Percentiles rank a stretch among this genome's conserved stretches.
phyloP scores from a whole-genome alignment of 2,329 filamentous ascomycete genomes.

The Lachnellula subtilissima region DNA sequence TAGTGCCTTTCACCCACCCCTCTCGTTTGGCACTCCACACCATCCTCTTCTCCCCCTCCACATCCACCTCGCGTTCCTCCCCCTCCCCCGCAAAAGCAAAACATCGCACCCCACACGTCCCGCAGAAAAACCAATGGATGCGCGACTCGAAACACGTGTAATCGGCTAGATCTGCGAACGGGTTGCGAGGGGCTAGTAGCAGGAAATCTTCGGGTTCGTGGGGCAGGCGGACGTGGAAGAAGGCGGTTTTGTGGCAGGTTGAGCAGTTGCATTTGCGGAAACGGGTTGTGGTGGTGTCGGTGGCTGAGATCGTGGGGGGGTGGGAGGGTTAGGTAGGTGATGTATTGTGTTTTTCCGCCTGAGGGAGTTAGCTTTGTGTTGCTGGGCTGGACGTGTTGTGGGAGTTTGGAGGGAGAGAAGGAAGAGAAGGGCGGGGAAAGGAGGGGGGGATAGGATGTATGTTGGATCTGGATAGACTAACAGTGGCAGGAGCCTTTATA shows the following conservation, averaged over 20 bases:
- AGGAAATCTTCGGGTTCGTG: conserved; percentile 40
- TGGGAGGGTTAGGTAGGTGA: conserved; percentile 41
- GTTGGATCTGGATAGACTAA: too few species aligned
- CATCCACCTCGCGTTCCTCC: conserved; percentile 22
- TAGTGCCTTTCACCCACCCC: conserved; percentile 26
- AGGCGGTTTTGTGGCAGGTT: conserved; percentile 44
- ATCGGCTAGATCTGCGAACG: conserved; percentile 35
- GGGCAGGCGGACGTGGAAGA: conserved; percentile 41
- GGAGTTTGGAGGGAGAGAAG: too few species aligned
- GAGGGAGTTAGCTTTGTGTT: too few species aligned
- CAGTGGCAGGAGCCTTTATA: conserved; percentile 12
- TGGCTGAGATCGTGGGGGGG: conserved; percentile 20
- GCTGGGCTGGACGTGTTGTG: too few species aligned
- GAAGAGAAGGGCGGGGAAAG: too few species aligned
- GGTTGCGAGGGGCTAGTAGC: conserved; percentile 39
- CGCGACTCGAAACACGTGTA: conserved; percentile 34
- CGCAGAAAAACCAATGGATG: conserved; percentile 43
- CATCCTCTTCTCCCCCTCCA: conserved; percentile 10
- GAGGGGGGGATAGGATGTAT: too few species aligned
- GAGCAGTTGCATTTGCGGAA: conserved; percentile 42
- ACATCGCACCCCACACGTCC: conserved; percentile 40
- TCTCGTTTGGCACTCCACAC: conserved; percentile 32
- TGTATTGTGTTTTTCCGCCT: conserved; percentile 34
- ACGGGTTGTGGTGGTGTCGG: conserved; percentile 19
- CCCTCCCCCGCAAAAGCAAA: conserved; percentile 37